Percentiles rank a stretch among this genome's conserved stretches.
These are phyloP conservation scores for Ceratobasidium sp. DNA, from an alignment of 1,284 basidiomycete genomes.

Conservation along the genomic window DNA sequence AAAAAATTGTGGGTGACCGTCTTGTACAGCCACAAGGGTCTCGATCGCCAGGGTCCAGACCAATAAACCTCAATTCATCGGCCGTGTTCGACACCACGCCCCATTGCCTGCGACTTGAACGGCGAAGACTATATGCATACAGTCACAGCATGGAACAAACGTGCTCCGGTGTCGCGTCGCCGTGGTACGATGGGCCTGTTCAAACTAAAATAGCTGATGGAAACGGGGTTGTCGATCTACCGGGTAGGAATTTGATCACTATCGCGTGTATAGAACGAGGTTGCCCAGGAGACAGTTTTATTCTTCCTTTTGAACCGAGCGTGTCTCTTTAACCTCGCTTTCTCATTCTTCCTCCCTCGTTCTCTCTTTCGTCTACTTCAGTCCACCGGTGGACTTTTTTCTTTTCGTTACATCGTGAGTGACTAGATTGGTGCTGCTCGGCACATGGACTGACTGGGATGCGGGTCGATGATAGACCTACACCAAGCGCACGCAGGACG, in stretches of 20 bases:
- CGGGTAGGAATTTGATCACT: no score
- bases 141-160: slow-evolving; percentile 49
- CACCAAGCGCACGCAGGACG: slow-evolving; percentile 43
- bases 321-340: slow-evolving; percentile 7
- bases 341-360: slow-evolving; percentile 21
- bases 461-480: background rate
- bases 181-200: background rate
- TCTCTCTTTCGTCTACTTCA: slow-evolving; percentile 47
- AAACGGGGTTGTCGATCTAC: slow-evolving; percentile 20
- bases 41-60: slow-evolving; percentile 8
- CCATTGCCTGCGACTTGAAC: background rate
- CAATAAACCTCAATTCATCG: no score
- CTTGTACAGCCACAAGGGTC: slow-evolving; percentile 20
- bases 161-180: slow-evolving; percentile 48
- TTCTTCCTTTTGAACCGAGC: slow-evolving; percentile 10
- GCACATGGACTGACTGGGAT: background rate
- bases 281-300: slow-evolving; percentile 21
- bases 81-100: background rate
- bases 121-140: background rate
- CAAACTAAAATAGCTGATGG: slow-evolving; percentile 13
- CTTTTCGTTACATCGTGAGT: slow-evolving; percentile 1
- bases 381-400: slow-evolving; percentile 57
- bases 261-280: background rate
- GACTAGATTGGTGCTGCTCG: background rate
- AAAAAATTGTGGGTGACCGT: slow-evolving; percentile 31